phyloP scores from a whole-genome alignment of 1,139 yeast genomes.

The Starmera stellimalicola region DNA sequence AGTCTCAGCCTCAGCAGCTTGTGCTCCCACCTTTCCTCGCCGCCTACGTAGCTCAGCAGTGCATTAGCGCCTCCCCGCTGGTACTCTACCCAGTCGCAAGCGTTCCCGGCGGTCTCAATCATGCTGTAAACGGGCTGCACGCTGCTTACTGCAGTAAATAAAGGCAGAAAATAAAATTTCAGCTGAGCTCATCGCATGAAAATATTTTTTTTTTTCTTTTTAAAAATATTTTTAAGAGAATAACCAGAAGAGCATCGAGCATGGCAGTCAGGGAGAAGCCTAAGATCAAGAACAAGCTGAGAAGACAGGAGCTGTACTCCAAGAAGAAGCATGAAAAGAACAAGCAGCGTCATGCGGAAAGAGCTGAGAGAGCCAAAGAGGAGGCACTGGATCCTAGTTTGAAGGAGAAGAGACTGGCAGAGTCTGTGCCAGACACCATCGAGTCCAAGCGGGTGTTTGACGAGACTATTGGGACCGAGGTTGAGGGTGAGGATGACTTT shows the following conservation, averaged over 20 bases:
- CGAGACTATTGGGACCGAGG: constrained; percentile 58
- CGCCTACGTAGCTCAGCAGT: constrained; percentile 12
- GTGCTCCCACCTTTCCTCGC: not conserved
- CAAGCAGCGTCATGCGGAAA: constrained; percentile 65
- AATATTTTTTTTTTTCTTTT: too few species aligned
- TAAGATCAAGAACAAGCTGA: constrained; percentile 60
- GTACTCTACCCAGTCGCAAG: constrained; percentile 13
- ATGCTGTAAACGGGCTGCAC: too few species aligned
- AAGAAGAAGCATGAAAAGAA: constrained; percentile 66
- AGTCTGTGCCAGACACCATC: constrained; percentile 78
- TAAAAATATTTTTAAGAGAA: too few species aligned
- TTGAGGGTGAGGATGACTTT: constrained; percentile 80
- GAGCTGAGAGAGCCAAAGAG: constrained; percentile 73
- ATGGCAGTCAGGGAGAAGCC: constrained; percentile 19
- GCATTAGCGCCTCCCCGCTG: constrained; percentile 16
- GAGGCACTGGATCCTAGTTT: constrained; percentile 77
- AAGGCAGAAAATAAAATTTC: constrained; percentile 1
- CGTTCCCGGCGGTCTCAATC: not conserved
- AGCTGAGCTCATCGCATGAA: too few species aligned
- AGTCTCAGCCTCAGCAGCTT: constrained; percentile 13
- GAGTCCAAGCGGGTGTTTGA: constrained; percentile 85
- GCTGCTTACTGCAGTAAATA: too few species aligned
- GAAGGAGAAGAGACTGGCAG: constrained; percentile 68
- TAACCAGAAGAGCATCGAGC: not conserved
- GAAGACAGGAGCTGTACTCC: constrained; percentile 72